Base-by-base conservation (phyloP, 169 alveolate genomes). In the Plasmodium relictum region DNA sequence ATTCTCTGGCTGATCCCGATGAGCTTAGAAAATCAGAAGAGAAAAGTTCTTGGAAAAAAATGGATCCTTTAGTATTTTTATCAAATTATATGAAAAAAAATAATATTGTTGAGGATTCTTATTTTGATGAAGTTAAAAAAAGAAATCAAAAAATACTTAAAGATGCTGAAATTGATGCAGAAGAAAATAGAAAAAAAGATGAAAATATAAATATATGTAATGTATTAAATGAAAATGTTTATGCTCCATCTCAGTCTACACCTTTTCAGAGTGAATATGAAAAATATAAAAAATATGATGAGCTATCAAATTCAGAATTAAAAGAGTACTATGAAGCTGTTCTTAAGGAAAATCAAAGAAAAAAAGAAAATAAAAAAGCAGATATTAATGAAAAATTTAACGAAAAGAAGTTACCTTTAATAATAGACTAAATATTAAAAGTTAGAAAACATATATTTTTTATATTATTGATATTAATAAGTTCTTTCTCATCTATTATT, bases 1-100 rank as follows among this genome's bases (percentile, higher is more conserved):
- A 93, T 83, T 93, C 96, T 6, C 66, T 93, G 24, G 96, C 96
- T 0, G 96, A 93, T 42, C 96, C 96, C 3, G 96, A 93, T 56
- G 95, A 91, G 39, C 88, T 93, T 16, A 61, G 96, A 39, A 71
- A 76, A 26, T 52, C 85, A 41, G 93, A 87, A 65, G 94, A 93
- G 72, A 89, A 88, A 80, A 85, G 76, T 6, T 92, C 96, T 1
- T 93, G 94, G 93, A 89, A 66, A 16, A 94, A 80, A 59, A 90
- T 92, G 6, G 96, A 93, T 62, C 96, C 96, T n/a, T 48, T 93
- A 26, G 39, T 66, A 39, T 59, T 61, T 3, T 91, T 93, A 63
- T 89, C 88, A 18, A 85, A 44, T 71, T 88, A 93, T 54, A 88
- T 93, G 95, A 88, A 88, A 66, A 74, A 63, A 61, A 54, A 83